These are phyloP conservation scores for Candida ovalis DNA, from an alignment of 805 yeast species.

Conservation along the genomic window DNA sequence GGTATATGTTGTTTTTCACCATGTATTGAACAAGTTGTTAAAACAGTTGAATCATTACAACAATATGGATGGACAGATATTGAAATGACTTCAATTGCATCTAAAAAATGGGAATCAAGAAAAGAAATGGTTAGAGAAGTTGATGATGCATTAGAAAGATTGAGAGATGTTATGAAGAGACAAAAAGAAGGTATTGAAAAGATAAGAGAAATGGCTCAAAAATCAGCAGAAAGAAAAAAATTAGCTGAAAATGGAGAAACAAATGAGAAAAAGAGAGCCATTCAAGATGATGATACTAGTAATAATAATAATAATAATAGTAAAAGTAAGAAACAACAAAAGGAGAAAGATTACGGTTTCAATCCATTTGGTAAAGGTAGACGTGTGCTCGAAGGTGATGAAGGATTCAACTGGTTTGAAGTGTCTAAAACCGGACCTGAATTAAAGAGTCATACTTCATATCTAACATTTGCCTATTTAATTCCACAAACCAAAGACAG, in stretches of 20 bases:
- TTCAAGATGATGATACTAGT: constrained; percentile 9
- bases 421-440: constrained; percentile 85
- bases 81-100: constrained; percentile 89
- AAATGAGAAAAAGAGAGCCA: constrained; percentile 14
- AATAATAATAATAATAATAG: constrained; percentile 10
- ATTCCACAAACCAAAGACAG: constrained; percentile 13
- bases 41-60: constrained; percentile 73
- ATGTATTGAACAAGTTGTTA: constrained; percentile 93
- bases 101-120: constrained; percentile 80
- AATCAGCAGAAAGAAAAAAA: not conserved
- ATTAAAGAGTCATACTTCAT: constrained; percentile 90
- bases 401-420: constrained; percentile 69
- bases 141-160: constrained; percentile 73
- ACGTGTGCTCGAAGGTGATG: constrained; percentile 85
- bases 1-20: constrained; percentile 95
- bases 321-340: constrained; percentile 7
- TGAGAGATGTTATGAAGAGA: constrained; percentile 74
- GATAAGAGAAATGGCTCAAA: constrained; percentile 32
- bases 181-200: constrained; percentile 63
- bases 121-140: constrained; percentile 81
- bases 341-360: constrained; percentile 46
- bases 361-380: constrained; percentile 93
- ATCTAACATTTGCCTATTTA: constrained; percentile 79
- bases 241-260: constrained; percentile 7
- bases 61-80: constrained; percentile 77